phyloP scores from a whole-genome alignment of 768 basidiomycete genomes.

The Lentinus tigrinus region DNA sequence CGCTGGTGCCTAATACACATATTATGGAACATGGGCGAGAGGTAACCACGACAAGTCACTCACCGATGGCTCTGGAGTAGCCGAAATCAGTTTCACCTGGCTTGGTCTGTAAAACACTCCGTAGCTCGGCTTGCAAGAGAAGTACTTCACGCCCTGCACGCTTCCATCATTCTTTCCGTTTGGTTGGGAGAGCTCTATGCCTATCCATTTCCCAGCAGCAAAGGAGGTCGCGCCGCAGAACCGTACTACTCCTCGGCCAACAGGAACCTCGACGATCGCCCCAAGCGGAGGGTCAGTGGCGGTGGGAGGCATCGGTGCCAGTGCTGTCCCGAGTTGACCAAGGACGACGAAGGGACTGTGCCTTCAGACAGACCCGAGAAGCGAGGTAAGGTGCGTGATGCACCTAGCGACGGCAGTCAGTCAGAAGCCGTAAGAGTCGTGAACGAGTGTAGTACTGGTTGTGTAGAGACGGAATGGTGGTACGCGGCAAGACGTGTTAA shows the following conservation, averaged over 20 bases:
- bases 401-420: background rate
- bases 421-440: background rate
- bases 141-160: conserved; percentile 78
- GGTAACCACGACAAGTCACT: too few species aligned
- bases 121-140: conserved; percentile 69
- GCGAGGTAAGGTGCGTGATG: conserved; percentile 42
- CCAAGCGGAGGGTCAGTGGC: conserved; percentile 52
- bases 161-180: conserved; percentile 97
- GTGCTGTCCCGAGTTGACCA: background rate
- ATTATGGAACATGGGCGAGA: background rate
- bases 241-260: conserved; percentile 81
- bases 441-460: background rate
- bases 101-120: conserved; percentile 91
- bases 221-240: conserved; percentile 86
- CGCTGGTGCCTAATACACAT: conserved; percentile 13
- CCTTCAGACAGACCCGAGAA: conserved; percentile 30
- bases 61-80: conserved; percentile 18
- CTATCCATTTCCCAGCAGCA: conserved; percentile 90
- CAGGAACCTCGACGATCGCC: conserved; percentile 75
- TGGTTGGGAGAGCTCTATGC: conserved; percentile 79
- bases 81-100: conserved; percentile 63
- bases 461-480: too few species aligned
- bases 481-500: too few species aligned
- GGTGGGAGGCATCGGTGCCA: conserved; percentile 31
- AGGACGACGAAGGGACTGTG: background rate